Evolutionary conservation across 768 basidiomycete genomes (phyloP).

Genomic region (Auriscalpium vulgare): DNA sequence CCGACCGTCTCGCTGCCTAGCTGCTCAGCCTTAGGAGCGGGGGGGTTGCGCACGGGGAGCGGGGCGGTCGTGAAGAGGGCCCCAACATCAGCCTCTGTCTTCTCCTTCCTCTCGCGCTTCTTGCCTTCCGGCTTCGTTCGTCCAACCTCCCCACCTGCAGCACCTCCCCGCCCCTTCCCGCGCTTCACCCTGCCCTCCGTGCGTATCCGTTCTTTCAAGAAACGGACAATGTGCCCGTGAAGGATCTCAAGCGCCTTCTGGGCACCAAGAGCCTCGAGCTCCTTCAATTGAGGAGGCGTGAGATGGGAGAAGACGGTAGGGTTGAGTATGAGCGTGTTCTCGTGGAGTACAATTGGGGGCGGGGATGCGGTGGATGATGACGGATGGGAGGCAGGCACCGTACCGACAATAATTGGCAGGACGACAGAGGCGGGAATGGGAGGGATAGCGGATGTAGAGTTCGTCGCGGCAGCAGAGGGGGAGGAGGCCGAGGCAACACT

Average conservation of each 20-base stretch:
- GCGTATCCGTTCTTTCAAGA: conserved; percentile 66
- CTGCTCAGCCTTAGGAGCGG: conserved; percentile 27
- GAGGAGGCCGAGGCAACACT: neutral
- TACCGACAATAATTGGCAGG: conserved; percentile 71
- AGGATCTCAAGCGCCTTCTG: conserved; percentile 74
- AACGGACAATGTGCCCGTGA: conserved; percentile 79
- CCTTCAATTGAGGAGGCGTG: conserved; percentile 60
- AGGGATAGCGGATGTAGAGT: conserved; percentile 8
- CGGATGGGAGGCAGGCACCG: conserved; percentile 59
- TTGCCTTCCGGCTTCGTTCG: neutral
- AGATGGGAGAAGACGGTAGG: conserved; percentile 80
- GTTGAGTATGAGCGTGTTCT: conserved; percentile 76
- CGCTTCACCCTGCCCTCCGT: conserved; percentile 25
- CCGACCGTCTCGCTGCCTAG: conserved; percentile 1
- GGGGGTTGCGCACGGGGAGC: conserved; percentile 7
- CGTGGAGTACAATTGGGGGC: conserved; percentile 74
- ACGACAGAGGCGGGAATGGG: conserved; percentile 40
- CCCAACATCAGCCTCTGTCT: neutral
- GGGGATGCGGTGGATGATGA: conserved; percentile 38
- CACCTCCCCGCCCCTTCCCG: conserved; percentile 9
- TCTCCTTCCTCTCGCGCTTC: neutral
- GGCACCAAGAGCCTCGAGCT: conserved; percentile 74
- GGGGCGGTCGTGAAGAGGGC: conserved; percentile 12
- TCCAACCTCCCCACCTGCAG: neutral
- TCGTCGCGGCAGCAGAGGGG: neutral